These are phyloP conservation scores for Epichloe festucae DNA, from an alignment of 2,329 filamentous ascomycete species.

Conservation along the genomic window DNA sequence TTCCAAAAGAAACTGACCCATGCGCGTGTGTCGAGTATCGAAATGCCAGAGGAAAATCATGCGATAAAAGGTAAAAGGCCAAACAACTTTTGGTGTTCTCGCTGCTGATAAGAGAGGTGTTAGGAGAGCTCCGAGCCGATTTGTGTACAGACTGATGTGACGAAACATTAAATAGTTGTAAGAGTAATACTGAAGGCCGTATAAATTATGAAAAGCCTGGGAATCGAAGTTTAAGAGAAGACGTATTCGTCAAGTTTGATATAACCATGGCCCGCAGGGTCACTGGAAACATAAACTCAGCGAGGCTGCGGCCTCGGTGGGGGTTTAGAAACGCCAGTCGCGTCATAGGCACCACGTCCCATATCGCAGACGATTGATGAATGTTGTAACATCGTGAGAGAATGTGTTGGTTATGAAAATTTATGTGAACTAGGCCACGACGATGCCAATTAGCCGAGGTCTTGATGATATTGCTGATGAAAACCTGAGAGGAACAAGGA, in stretches of 20 bases:
- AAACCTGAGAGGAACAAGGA: not conserved
- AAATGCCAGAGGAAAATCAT: not conserved
- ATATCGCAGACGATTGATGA: slow-evolving; percentile 28
- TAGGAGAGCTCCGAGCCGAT: slow-evolving; percentile 20
- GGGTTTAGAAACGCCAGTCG: slow-evolving; percentile 35
- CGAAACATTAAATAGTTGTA: slow-evolving; percentile 8
- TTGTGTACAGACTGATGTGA: slow-evolving; percentile 17
- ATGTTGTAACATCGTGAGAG: slow-evolving; percentile 23
- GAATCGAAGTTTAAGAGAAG: not conserved
- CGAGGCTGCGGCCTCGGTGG: slow-evolving; percentile 28
- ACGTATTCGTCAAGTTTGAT: not conserved
- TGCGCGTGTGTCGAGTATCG: slow-evolving; percentile 4
- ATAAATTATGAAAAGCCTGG: slow-evolving; percentile 3
- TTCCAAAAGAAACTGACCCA: slow-evolving; percentile 5
- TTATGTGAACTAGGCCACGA: not conserved
- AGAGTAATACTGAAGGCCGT: slow-evolving; percentile 13
- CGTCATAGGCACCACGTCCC: slow-evolving; percentile 40
- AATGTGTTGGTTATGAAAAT: slow-evolving; percentile 5
- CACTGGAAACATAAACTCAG: slow-evolving; percentile 12
- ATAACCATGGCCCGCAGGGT: not conserved
- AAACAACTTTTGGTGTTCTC: slow-evolving; percentile 15
- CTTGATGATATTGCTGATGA: not conserved
- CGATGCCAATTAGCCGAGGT: not conserved
- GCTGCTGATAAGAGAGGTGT: slow-evolving; percentile 26
- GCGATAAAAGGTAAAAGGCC: not conserved